Evolutionary conservation across 108 stramenopile genomes (phyloP).

Genomic region (Chaetoceros muelleri): DNA sequence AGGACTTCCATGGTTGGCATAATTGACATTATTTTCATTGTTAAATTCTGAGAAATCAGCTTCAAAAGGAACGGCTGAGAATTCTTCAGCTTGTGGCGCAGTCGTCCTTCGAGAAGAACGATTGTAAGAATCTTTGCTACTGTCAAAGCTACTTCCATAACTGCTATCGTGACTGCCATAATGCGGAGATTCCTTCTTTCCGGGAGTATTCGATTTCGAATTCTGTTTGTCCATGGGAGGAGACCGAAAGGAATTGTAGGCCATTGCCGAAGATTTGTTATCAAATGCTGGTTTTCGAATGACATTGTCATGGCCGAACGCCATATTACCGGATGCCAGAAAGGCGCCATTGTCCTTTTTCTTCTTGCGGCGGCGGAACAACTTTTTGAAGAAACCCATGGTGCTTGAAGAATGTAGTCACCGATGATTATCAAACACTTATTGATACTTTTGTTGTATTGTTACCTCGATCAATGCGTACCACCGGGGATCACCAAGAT

Average conservation of each 20-base stretch:
- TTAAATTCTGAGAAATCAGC: not conserved
- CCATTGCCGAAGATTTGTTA: too few species aligned
- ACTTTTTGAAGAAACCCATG: conserved; percentile 19
- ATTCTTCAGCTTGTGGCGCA: not conserved
- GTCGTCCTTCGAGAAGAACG: not conserved
- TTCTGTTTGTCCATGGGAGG: not conserved
- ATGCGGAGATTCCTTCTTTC: not conserved
- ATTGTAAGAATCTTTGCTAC: not conserved
- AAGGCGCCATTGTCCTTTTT: not conserved
- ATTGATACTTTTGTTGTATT: too few species aligned
- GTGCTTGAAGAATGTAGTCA: too few species aligned
- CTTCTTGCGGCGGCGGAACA: conserved; percentile 14
- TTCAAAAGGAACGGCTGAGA: not conserved
- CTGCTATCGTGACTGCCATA: not conserved
- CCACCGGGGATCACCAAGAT: too few species aligned
- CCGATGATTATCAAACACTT: too few species aligned
- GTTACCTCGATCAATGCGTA: too few species aligned
- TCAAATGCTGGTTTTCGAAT: conserved; percentile 2
- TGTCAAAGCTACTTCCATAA: not conserved
- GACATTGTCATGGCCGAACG: conserved; percentile 1
- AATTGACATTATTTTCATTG: not conserved
- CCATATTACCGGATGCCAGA: not conserved
- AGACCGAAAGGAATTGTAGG: conserved; percentile 3
- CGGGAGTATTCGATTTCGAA: not conserved
- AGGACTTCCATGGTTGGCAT: not conserved